A percentile compares a stretch with the other conserved stretches of the same genome.
phyloP scores from a whole-genome alignment of 2,329 filamentous ascomycete genomes.

The Nemania abortiva region DNA sequence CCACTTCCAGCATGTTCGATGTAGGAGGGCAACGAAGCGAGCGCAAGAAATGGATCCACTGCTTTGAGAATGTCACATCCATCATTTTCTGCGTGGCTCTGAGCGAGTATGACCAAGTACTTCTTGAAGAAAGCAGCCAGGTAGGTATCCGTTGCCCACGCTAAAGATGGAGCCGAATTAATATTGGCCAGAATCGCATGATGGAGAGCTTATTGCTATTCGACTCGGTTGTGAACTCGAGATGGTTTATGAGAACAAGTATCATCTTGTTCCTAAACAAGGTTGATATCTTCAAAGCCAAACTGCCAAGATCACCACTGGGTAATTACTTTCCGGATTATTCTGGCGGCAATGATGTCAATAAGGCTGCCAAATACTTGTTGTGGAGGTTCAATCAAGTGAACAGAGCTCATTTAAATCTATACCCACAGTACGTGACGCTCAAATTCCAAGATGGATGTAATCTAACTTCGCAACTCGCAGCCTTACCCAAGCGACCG shows the following conservation, averaged over 20 bases:
- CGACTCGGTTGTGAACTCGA: constrained; percentile 97
- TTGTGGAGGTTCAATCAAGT: constrained; percentile 99
- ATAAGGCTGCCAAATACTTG: constrained; percentile 96
- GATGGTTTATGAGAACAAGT: constrained; percentile 99
- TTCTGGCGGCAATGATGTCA: constrained; percentile 96
- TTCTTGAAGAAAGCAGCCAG: constrained; percentile 97
- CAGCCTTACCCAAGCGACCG: constrained; percentile 97
- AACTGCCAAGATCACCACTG: constrained; percentile 87
- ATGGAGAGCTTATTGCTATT: constrained; percentile 98
- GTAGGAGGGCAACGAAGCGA: constrained; percentile 97
- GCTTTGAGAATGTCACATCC: constrained; percentile 98
- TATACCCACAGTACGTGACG: constrained; percentile 91
- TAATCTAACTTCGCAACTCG: constrained; percentile 40
- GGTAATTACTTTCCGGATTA: constrained; percentile 98
- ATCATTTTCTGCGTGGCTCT: constrained; percentile 99
- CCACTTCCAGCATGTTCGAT: constrained; percentile 89
- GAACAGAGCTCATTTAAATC: constrained; percentile 92
- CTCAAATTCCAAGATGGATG: background rate
- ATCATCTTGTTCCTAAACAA: constrained; percentile 99
- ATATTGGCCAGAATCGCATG: constrained; percentile 86
- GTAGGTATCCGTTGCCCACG: constrained; percentile 62
- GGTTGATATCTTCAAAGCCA: constrained; percentile 97
- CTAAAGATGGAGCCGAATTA: background rate
- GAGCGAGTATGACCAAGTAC: constrained; percentile 97
- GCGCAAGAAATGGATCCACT: constrained; percentile 99